Conservation (phyloP, 495 filamentous ascomycete species). For the Neurospora sp. region DNA sequence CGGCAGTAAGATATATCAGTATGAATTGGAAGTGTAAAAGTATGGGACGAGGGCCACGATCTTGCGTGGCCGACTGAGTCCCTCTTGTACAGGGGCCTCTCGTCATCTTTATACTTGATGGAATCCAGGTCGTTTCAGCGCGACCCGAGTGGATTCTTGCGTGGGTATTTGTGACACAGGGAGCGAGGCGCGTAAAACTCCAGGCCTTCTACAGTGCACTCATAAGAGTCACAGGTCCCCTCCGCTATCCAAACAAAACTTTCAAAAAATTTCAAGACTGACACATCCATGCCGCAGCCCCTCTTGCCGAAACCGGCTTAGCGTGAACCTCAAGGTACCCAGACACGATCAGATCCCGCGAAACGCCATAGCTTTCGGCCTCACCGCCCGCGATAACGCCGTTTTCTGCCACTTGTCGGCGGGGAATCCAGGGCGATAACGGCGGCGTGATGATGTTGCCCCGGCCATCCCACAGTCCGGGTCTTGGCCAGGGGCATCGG, state of each 20-base stretch:
- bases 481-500: not conserved
- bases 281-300: not conserved
- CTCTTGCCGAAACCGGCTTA: not conserved
- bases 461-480: not conserved
- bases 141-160: not conserved
- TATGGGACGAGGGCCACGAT: not conserved
- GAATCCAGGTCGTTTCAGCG: not conserved
- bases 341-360: slow-evolving; percentile 9
- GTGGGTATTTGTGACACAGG: not conserved
- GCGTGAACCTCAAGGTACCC: not conserved
- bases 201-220: not conserved
- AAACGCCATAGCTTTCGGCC: slow-evolving; percentile 4
- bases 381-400: slow-evolving; percentile 20
- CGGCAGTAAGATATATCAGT: not conserved
- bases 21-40: not conserved
- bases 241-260: not conserved
- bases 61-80: not conserved
- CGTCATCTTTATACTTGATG: not conserved
- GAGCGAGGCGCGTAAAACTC: not conserved
- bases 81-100: not conserved
- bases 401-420: slow-evolving; percentile 23
- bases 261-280: slow-evolving; percentile 5
- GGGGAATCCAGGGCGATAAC: slow-evolving; percentile 18
- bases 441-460: slow-evolving; percentile 6
- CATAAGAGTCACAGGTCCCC: not conserved